Conservation (phyloP, 1,284 basidiomycete species). For the Boletus albobrunnescens region DNA sequence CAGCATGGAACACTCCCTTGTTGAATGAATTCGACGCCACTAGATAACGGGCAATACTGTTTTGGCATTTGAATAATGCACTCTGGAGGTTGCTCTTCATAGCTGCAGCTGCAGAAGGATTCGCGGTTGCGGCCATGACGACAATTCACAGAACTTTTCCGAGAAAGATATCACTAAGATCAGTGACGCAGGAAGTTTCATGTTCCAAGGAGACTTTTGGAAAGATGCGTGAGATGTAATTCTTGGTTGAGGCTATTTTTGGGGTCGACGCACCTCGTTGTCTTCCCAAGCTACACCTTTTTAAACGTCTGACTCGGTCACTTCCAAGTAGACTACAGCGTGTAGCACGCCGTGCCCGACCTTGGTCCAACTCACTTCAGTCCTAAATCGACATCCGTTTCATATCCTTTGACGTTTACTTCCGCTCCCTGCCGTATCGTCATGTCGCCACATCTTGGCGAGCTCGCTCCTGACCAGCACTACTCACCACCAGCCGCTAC, state of each 20-base stretch:
- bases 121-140: conserved; percentile 20
- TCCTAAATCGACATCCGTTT: conserved; percentile 20
- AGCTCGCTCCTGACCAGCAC: conserved; percentile 19
- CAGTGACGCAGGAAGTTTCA: conserved; percentile 20
- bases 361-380: conserved; percentile 16
- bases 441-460: conserved; percentile 30
- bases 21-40: conserved; percentile 29
- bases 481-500: conserved; percentile 8
- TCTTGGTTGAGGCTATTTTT: conserved; percentile 21
- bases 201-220: conserved; percentile 24
- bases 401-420: conserved; percentile 20
- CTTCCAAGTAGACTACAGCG: conserved; percentile 20
- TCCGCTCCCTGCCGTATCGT: conserved; percentile 12
- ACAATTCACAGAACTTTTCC: conserved; percentile 26
- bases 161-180: conserved; percentile 18
- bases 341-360: conserved; percentile 15
- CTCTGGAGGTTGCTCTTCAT: conserved; percentile 12
- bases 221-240: conserved; percentile 25
- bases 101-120: conserved; percentile 6
- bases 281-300: conserved; percentile 21
- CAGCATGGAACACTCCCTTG: conserved; percentile 26
- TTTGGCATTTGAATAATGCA: conserved; percentile 23
- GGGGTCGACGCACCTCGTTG: conserved; percentile 28
- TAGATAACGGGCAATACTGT: conserved; percentile 26
- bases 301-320: conserved; percentile 21